A percentile compares a stretch with the other conserved stretches of the same genome.
Evolutionary conservation across 768 basidiomycete species (phyloP).

Genomic region (Tephrocybe sp.): DNA sequence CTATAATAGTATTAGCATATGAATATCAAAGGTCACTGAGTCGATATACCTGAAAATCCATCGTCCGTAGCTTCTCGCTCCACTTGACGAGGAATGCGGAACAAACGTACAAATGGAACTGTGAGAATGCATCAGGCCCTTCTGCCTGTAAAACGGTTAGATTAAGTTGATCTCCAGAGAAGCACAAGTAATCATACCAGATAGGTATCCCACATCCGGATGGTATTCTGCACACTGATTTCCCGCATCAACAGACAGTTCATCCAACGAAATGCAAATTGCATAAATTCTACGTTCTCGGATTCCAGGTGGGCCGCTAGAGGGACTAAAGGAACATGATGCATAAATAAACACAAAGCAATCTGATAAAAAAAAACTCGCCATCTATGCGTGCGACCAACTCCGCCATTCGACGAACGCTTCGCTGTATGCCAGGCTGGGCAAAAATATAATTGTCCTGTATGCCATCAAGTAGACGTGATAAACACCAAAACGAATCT

Average conservation of each 20-base stretch:
- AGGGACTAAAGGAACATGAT: constrained; percentile 51
- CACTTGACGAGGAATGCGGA: constrained; percentile 95
- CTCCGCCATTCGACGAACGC: constrained; percentile 91
- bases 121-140: constrained; percentile 96
- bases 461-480: constrained; percentile 91
- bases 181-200: constrained; percentile 53
- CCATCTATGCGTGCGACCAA: constrained; percentile 89
- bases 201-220: constrained; percentile 99
- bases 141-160: constrained; percentile 65
- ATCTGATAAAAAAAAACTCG: constrained; percentile 26
- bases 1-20: constrained; percentile 36
- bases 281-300: constrained; percentile 98
- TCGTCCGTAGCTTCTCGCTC: constrained; percentile 88
- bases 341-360: not conserved
- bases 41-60: constrained; percentile 91
- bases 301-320: constrained; percentile 82
- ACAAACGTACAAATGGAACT: constrained; percentile 98
- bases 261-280: constrained; percentile 99
- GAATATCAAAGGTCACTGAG: not conserved
- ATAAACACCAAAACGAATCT: constrained; percentile 98
- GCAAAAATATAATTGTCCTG: constrained; percentile 98
- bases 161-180: not conserved
- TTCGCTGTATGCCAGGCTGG: constrained; percentile 94
- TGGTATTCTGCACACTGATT: constrained; percentile 93
- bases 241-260: constrained; percentile 98